phyloP scores from a whole-genome alignment of 805 yeast genomes.

The Debaryomyces maramus region DNA sequence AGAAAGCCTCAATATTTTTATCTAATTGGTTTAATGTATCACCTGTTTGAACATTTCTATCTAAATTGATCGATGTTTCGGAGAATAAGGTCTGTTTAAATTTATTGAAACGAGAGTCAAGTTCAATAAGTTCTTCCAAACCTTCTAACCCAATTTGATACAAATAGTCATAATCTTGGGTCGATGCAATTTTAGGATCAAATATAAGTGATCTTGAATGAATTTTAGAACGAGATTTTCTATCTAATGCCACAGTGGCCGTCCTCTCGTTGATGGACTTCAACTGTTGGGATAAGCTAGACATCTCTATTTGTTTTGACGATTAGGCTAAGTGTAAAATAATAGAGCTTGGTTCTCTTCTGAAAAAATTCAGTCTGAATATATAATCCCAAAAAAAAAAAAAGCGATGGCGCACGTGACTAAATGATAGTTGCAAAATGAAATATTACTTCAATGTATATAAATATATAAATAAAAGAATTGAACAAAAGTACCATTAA shows the following conservation, averaged over 20 bases:
- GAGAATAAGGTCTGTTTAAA: constrained; percentile 77
- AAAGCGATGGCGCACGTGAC: constrained; percentile 2
- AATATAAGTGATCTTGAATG: constrained; percentile 88
- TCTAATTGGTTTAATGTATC: constrained; percentile 78
- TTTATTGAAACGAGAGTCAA: constrained; percentile 73
- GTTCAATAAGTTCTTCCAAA: constrained; percentile 62
- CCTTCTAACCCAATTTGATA: constrained; percentile 74
- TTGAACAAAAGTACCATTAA: background rate
- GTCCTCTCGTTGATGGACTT: constrained; percentile 63
- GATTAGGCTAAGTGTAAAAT: background rate
- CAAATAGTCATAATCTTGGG: constrained; percentile 87
- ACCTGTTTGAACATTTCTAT: constrained; percentile 75
- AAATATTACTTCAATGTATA: background rate
- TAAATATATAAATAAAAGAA: background rate
- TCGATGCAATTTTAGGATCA: constrained; percentile 85
- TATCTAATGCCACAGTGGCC: constrained; percentile 75
- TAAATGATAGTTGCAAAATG: background rate
- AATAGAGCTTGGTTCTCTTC: background rate
- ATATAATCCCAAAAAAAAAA: too few relatives aligned
- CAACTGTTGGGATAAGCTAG: constrained; percentile 79
- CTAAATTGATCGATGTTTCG: constrained; percentile 75
- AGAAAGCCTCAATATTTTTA: constrained; percentile 69
- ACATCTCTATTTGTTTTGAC: constrained; percentile 25
- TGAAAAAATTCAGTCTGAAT: too few relatives aligned
- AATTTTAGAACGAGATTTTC: constrained; percentile 80